Conservation (phyloP, 2,329 filamentous ascomycete species). For the Fusarium sublunatum region DNA sequence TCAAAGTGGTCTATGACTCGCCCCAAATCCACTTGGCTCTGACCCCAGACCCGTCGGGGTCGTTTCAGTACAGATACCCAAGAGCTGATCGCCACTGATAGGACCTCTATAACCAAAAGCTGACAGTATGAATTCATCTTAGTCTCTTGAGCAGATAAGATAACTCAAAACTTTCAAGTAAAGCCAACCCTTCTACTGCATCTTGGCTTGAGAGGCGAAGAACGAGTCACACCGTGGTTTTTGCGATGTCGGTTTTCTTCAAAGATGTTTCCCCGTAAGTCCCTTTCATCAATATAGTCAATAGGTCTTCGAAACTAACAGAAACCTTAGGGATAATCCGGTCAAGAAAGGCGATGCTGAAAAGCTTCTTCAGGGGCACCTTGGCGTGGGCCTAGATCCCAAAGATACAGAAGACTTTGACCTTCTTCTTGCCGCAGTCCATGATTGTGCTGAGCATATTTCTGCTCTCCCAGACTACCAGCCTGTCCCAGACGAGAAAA, state of each 20-base stretch:
- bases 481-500: conserved; percentile 53
- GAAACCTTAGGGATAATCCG: conserved; percentile 51
- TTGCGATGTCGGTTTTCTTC: conserved; percentile 54
- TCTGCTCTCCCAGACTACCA: conserved; percentile 60
- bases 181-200: too few relatives aligned
- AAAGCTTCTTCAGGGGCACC: conserved; percentile 46
- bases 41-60: too few relatives aligned
- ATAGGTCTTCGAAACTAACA: not conserved
- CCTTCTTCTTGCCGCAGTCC: conserved; percentile 61
- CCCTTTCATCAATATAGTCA: accelerated
- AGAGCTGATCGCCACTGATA: too few relatives aligned
- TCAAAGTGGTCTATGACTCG: too few relatives aligned
- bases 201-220: too few relatives aligned
- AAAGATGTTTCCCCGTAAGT: conserved; percentile 52
- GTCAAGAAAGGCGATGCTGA: conserved; percentile 55
- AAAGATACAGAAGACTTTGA: conserved; percentile 58
- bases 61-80: too few relatives aligned
- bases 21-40: too few relatives aligned
- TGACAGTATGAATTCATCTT: too few relatives aligned
- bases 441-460: conserved; percentile 62
- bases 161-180: too few relatives aligned
- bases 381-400: conserved; percentile 53
- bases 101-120: too few relatives aligned
- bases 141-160: too few relatives aligned
- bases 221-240: too few relatives aligned